These are phyloP conservation scores for Myxozyma vanderwaltii DNA, from an alignment of 805 yeast species.

Conservation along the genomic window DNA sequence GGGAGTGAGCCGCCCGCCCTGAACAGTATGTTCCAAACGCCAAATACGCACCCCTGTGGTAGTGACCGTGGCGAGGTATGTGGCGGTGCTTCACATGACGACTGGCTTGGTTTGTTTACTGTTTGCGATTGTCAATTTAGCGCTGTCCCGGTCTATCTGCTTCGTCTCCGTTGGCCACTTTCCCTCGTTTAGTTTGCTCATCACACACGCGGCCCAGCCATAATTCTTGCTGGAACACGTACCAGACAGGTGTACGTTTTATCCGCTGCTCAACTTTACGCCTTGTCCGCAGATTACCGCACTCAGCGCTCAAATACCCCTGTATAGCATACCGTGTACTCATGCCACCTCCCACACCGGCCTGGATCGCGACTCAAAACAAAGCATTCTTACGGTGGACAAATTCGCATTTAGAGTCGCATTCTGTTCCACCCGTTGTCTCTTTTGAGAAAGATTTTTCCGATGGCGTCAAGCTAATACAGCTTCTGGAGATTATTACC, in stretches of 20 bases:
- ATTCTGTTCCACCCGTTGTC: slow-evolving; percentile 36
- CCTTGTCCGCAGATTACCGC: too few relatives aligned
- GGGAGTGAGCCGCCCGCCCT: too few relatives aligned
- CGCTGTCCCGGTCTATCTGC: neutral
- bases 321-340: neutral
- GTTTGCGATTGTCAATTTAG: neutral
- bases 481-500: slow-evolving; percentile 45
- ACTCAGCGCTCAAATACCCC: too few relatives aligned
- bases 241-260: too few relatives aligned
- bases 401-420: slow-evolving; percentile 42
- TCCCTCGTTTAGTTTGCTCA: too few relatives aligned
- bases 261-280: too few relatives aligned
- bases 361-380: slow-evolving; percentile 47
- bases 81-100: neutral
- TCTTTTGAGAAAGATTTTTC: slow-evolving; percentile 40
- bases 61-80: too few relatives aligned
- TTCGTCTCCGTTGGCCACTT: too few relatives aligned
- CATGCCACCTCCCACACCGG: slow-evolving; percentile 33
- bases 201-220: too few relatives aligned
- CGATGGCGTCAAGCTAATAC: slow-evolving; percentile 44
- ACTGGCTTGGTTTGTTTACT: neutral
- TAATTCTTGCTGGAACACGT: too few relatives aligned
- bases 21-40: too few relatives aligned
- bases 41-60: too few relatives aligned
- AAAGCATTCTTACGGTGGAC: slow-evolving; percentile 47